Base-by-base conservation (phyloP, 352 stramenopile species). In the Phytophthora litchii region DNA sequence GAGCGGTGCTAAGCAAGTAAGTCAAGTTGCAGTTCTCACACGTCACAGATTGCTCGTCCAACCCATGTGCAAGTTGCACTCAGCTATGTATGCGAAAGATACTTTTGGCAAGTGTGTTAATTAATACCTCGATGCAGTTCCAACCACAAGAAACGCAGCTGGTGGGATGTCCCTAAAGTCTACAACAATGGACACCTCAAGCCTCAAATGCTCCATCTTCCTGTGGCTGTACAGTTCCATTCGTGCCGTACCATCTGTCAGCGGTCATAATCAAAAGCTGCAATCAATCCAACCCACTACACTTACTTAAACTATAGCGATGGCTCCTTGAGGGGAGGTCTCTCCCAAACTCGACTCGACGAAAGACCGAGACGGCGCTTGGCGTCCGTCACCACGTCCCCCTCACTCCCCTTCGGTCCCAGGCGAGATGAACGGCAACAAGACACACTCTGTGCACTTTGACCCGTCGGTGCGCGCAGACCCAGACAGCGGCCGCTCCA, bases 1-100 rank as follows among this genome's bases (percentile, higher is more conserved):
- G 97, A 99, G 77, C 80, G 97, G 11, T 99, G 97, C 65, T 98
- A 72, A 86, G 11, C 46, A 34, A 36, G 16, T 11, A 29, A 38
- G 25, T 21, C 19, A 36, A 44, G 27, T 47, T 29, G n/a, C 7
- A 27, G 20, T 14, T n/a, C 13, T 20, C 36, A 27, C 43, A 37
- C 44, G 54, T 63, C 42, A 44, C 36, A 55, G 27, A 55, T 42
- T 6, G n/a, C n/a, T 5, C 25, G 16, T 27, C 14, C n/a, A 12
- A 3, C 27, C 27, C 25, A 20, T 48, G 23, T 27, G 23, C 23
- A 27, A 27, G 23, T 27, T 27, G 23, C 23, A 27, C 23, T 27
- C 23, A 27, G 23, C 23, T 27, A 29, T 27, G 32, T 14, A 45
- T 37, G 34, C 21, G 20, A 57, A 57, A 48, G 37, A 48, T 57